phyloP scores from a whole-genome alignment of 1,284 basidiomycete species.

The Cystobasidium slooffiae region DNA sequence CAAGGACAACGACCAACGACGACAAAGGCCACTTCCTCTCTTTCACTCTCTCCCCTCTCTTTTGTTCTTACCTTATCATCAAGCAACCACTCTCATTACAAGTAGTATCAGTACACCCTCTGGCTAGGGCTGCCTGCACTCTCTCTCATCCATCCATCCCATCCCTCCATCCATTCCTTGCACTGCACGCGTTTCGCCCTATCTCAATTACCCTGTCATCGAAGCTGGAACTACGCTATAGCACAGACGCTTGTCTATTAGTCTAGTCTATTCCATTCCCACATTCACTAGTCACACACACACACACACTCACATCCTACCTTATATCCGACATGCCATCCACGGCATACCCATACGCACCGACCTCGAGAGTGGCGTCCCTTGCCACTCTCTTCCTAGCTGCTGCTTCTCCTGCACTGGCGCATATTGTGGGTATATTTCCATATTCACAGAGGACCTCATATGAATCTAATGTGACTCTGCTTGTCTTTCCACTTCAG shows the following conservation, averaged over 20 bases:
- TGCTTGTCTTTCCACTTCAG: constrained; percentile 8
- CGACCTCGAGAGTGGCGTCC: constrained; percentile 17
- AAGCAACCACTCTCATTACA: background rate
- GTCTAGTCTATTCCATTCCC: background rate
- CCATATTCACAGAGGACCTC: background rate
- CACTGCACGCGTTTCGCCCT: background rate
- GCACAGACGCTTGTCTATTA: background rate
- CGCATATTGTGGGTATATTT: constrained; percentile 19
- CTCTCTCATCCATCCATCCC: background rate
- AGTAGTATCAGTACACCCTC: constrained; percentile 2
- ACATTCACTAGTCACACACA: background rate
- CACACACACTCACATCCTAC: no score
- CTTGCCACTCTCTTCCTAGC: constrained; percentile 14
- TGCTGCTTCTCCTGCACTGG: constrained; percentile 12
- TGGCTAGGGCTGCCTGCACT: constrained; percentile 21
- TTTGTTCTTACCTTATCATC: background rate
- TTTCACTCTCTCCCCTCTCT: background rate
- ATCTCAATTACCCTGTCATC: background rate
- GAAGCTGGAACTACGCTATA: background rate
- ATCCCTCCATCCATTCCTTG: background rate
- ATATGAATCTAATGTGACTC: background rate
- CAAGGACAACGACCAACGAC: no score
- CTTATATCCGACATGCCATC: no score
- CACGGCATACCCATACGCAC: background rate
- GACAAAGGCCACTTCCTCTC: no score